Evolutionary conservation across 257 asterid species (phyloP).

Genomic region (Gentiana macrophylla): DNA sequence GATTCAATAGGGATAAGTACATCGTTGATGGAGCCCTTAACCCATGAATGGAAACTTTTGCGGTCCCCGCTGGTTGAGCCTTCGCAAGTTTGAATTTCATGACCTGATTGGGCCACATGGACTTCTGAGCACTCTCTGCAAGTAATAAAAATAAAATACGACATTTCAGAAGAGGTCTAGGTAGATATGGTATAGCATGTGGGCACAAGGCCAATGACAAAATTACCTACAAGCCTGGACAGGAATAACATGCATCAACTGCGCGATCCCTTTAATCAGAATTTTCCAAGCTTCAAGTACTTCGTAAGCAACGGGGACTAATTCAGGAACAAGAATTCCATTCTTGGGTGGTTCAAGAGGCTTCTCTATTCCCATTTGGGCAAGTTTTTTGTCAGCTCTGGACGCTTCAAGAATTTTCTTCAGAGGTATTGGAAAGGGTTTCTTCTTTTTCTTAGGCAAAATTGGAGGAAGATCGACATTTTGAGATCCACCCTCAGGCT

Average conservation of each 20-base stretch:
- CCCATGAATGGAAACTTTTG: conserved; percentile 71
- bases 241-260: conserved; percentile 57
- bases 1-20: conserved; percentile 78
- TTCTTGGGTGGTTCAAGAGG: conserved; percentile 79
- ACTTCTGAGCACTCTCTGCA: conserved; percentile 85
- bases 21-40: conserved; percentile 72
- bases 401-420: conserved; percentile 62
- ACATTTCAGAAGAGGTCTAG: not conserved
- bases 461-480: conserved; percentile 71
- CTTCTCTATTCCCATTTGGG: conserved; percentile 83
- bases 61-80: conserved; percentile 59
- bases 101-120: conserved; percentile 62
- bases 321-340: conserved; percentile 54
- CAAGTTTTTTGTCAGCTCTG: conserved; percentile 77
- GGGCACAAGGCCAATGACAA: not conserved
- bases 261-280: conserved; percentile 67
- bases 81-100: conserved; percentile 61
- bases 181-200: too few relatives aligned
- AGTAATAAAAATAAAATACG: conserved; percentile 1
- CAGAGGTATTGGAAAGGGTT: conserved; percentile 76
- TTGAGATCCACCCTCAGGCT: conserved; percentile 38
- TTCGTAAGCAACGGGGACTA: conserved; percentile 68
- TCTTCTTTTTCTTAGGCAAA: conserved; percentile 72
- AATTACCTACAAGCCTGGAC: conserved; percentile 90
- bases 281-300: conserved; percentile 74